Evolutionary conservation across 306 rosid genomes (phyloP).

Genomic region (Comarum palustre): DNA sequence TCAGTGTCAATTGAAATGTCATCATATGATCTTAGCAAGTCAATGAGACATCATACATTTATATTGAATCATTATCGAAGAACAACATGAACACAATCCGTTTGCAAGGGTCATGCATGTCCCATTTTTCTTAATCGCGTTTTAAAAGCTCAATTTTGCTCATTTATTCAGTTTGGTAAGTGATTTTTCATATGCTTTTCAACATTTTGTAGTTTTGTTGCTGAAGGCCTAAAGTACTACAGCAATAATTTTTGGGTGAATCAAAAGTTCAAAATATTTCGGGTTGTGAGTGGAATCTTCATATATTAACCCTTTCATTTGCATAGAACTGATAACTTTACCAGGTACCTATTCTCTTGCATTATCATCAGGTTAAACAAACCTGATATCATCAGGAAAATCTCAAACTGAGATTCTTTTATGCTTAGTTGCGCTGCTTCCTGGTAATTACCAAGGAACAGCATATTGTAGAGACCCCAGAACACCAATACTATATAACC

Average conservation of each 20-base stretch:
- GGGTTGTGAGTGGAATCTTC: conserved; percentile 3
- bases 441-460: not conserved
- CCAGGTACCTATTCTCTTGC: not conserved
- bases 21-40: too few species aligned
- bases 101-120: too few species aligned
- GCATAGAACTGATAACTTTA: not conserved
- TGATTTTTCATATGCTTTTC: not conserved
- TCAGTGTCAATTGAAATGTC: not conserved
- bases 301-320: not conserved
- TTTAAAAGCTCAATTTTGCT: too few species aligned
- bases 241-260: not conserved
- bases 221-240: not conserved
- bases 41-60: too few species aligned
- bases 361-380: not conserved
- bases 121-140: too few species aligned
- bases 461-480: not conserved
- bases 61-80: too few species aligned
- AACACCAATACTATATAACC: not conserved
- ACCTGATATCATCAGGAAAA: not conserved
- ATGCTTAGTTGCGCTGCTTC: not conserved
- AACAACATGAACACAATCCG: too few species aligned
- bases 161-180: not conserved
- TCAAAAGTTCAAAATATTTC: not conserved
- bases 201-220: too few species aligned
- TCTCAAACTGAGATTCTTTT: not conserved